phyloP scores from a whole-genome alignment of 2,329 filamentous ascomycete species.

The Ceratocystis colombiana region DNA sequence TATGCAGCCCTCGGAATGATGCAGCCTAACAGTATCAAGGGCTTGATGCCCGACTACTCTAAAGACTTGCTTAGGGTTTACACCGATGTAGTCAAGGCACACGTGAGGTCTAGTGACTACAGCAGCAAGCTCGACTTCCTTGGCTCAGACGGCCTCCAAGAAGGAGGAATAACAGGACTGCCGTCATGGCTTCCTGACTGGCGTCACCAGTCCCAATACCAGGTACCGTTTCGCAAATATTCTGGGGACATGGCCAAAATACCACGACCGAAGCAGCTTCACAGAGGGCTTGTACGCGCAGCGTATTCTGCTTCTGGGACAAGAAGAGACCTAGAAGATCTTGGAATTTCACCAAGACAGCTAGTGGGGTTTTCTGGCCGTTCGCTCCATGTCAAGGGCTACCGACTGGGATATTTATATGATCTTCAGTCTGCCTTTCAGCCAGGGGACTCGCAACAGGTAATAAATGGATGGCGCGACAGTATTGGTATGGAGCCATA shows the following conservation, averaged over 20 bases:
- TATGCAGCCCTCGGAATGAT: slow-evolving; percentile 29
- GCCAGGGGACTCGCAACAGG: slow-evolving; percentile 21
- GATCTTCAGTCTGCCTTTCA: slow-evolving; percentile 25
- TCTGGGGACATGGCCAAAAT: slow-evolving; percentile 24
- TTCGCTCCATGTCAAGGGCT: slow-evolving; percentile 26
- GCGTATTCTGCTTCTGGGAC: slow-evolving; percentile 26
- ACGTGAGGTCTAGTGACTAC: slow-evolving; percentile 25
- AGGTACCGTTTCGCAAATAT: slow-evolving; percentile 26
- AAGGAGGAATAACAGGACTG: slow-evolving; percentile 27
- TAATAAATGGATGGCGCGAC: slow-evolving; percentile 22
- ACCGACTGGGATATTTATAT: slow-evolving; percentile 27
- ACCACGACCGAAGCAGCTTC: slow-evolving; percentile 12
- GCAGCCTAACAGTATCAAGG: slow-evolving; percentile 27
- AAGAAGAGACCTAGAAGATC: slow-evolving; percentile 18
- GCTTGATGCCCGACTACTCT: slow-evolving; percentile 28
- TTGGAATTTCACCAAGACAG: slow-evolving; percentile 21
- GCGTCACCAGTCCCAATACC: slow-evolving; percentile 26
- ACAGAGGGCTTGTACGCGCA: neutral
- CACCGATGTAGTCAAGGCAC: slow-evolving; percentile 27
- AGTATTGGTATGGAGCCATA: slow-evolving; percentile 20
- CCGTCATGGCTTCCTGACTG: slow-evolving; percentile 27
- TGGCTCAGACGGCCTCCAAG: slow-evolving; percentile 26
- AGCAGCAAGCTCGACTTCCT: slow-evolving; percentile 26
- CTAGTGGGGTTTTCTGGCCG: slow-evolving; percentile 23
- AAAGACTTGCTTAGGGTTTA: slow-evolving; percentile 29